Evolutionary conservation across 31 red algal species (phyloP).

Genomic region (Asparagopsis taxiformis): DNA sequence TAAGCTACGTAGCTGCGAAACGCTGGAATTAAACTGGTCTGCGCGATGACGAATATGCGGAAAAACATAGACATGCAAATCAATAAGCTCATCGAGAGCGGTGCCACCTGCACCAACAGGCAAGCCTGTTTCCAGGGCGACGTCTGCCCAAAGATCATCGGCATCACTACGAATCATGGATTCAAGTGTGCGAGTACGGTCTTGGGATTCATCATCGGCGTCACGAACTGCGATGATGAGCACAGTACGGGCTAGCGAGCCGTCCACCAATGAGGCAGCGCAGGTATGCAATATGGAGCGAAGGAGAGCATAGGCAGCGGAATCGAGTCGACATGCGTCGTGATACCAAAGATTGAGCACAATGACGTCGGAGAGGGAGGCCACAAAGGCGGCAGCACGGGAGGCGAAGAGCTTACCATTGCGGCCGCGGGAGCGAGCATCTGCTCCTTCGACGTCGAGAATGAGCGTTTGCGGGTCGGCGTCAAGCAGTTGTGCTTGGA

Average conservation of each 20-base stretch:
- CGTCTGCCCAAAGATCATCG: slow-evolving; percentile 40
- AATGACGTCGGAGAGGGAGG: slow-evolving; percentile 67
- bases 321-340: slow-evolving; percentile 70
- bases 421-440: slow-evolving; percentile 69
- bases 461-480: slow-evolving; percentile 39
- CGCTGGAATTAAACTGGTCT: slow-evolving; percentile 34
- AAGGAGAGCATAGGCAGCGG: slow-evolving; percentile 59
- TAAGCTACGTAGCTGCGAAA: neutral
- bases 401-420: slow-evolving; percentile 66
- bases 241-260: slow-evolving; percentile 25
- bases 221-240: slow-evolving; percentile 65
- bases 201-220: slow-evolving; percentile 52
- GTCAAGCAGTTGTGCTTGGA: slow-evolving; percentile 3
- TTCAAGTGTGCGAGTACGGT: slow-evolving; percentile 7
- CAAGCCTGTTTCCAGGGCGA: slow-evolving; percentile 32
- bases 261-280: slow-evolving; percentile 28
- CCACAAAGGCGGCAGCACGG: slow-evolving; percentile 64
- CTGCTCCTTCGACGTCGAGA: slow-evolving; percentile 88
- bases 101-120: slow-evolving; percentile 47
- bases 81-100: slow-evolving; percentile 40
- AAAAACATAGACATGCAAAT: slow-evolving; percentile 53
- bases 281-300: slow-evolving; percentile 29
- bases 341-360: slow-evolving; percentile 87
- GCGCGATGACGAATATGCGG: slow-evolving; percentile 60
- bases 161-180: slow-evolving; percentile 34